Evolutionary conservation across 225 moss, liverwort and hornwort genomes (phyloP).

Genomic region (Asterella californica): DNA sequence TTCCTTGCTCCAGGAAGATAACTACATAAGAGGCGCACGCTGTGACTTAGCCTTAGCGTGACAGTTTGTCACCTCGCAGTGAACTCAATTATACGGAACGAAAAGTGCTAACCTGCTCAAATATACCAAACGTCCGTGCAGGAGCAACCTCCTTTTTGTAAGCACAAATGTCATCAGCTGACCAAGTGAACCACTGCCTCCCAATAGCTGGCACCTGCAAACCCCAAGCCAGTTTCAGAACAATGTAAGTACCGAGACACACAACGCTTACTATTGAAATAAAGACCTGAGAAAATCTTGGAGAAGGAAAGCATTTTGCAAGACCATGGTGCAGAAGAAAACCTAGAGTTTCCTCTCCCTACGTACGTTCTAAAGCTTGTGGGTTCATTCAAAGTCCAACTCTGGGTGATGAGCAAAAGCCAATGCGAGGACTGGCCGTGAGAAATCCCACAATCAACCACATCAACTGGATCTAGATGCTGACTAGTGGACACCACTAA

Average conservation of each 20-base stretch:
- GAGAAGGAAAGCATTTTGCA: background rate
- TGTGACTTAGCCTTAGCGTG: background rate
- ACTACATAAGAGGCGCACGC: background rate
- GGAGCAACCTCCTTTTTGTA: constrained; percentile 77
- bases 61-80: background rate
- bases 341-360: background rate
- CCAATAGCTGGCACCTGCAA: constrained; percentile 65
- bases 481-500: background rate
- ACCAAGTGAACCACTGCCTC: constrained; percentile 87
- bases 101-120: constrained; percentile 53
- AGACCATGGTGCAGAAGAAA: background rate
- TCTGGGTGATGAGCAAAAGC: background rate
- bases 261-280: background rate
- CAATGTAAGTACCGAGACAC: background rate
- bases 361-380: background rate
- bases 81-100: background rate
- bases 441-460: background rate
- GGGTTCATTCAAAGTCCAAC: background rate
- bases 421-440: background rate
- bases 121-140: constrained; percentile 93
- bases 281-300: background rate
- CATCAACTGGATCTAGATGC: background rate
- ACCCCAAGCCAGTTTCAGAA: background rate
- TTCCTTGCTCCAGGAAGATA: background rate
- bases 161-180: constrained; percentile 43